Percentiles rank a stretch among this genome's conserved stretches.
These are phyloP conservation scores for Claviceps sp. DNA, from an alignment of 2,329 filamentous ascomycete species.

Conservation along the genomic window DNA sequence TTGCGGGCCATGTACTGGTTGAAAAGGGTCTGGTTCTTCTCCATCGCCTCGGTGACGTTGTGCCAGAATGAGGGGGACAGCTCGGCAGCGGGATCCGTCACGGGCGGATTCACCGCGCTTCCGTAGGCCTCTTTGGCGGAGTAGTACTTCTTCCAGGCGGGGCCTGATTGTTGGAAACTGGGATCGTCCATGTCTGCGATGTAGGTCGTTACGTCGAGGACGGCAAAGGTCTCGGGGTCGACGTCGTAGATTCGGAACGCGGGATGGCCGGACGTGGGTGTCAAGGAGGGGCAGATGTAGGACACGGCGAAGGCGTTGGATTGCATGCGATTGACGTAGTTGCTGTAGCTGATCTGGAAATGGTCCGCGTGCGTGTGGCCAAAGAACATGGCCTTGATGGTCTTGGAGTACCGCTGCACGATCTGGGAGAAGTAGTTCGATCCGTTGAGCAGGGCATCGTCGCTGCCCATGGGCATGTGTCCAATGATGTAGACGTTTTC, in stretches of 20 bases:
- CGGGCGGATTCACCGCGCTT: slow-evolving; percentile 24
- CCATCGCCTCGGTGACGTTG: slow-evolving; percentile 35
- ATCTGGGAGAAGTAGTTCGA: slow-evolving; percentile 39
- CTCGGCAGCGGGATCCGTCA: slow-evolving; percentile 22
- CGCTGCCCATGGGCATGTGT: slow-evolving; percentile 38
- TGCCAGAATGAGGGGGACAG: slow-evolving; percentile 46
- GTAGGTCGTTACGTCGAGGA: slow-evolving; percentile 40
- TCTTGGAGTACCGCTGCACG: slow-evolving; percentile 35
- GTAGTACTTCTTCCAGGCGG: slow-evolving; percentile 40
- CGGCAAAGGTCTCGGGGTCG: slow-evolving; percentile 39
- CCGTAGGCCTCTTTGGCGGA: slow-evolving; percentile 41
- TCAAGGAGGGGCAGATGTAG: slow-evolving; percentile 39
- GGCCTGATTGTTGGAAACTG: slow-evolving; percentile 26
- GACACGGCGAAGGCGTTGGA: slow-evolving; percentile 32
- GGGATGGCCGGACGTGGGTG: slow-evolving; percentile 39
- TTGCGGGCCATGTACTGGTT: slow-evolving; percentile 31
- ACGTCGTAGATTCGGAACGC: slow-evolving; percentile 44
- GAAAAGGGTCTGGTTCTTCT: slow-evolving; percentile 28
- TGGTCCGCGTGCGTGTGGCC: slow-evolving; percentile 43
- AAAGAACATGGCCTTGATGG: slow-evolving; percentile 42
- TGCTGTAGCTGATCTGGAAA: slow-evolving; percentile 40
- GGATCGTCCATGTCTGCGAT: slow-evolving; percentile 35
- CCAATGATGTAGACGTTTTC: slow-evolving; percentile 43
- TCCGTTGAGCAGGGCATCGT: slow-evolving; percentile 36
- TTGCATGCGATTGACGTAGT: slow-evolving; percentile 27